Conservation (phyloP, 192 early-diverging fungal species). For the Backusella australiensis region DNA sequence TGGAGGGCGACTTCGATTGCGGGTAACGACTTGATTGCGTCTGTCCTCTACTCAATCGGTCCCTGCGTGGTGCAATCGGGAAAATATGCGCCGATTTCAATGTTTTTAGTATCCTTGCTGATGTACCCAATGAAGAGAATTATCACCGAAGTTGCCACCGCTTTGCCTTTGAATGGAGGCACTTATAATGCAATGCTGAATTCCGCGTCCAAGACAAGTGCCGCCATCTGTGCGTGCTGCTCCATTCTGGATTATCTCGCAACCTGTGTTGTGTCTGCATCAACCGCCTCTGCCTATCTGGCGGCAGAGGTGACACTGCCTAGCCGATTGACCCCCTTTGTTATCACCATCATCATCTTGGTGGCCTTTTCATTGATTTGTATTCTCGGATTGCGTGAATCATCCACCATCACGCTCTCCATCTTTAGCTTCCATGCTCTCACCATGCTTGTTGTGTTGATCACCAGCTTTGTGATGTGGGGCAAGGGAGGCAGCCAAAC, state of each 20-base stretch:
- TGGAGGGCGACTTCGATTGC: constrained; percentile 46
- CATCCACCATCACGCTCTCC: constrained; percentile 43
- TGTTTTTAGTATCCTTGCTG: constrained; percentile 43
- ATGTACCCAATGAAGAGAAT: constrained; percentile 52
- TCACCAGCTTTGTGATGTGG: constrained; percentile 45
- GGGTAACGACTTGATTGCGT: constrained; percentile 54
- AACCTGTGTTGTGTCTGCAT: constrained; percentile 51
- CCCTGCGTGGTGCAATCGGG: constrained; percentile 42
- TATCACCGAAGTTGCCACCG: constrained; percentile 49
- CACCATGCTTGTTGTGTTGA: constrained; percentile 42
- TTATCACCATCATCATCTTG: constrained; percentile 43
- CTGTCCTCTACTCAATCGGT: constrained; percentile 53
- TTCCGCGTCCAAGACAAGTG: constrained; percentile 45
- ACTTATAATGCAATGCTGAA: constrained; percentile 48
- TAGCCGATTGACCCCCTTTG: constrained; percentile 32
- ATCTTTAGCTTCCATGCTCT: constrained; percentile 47
- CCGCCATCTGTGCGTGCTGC: constrained; percentile 45
- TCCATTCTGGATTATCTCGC: constrained; percentile 51
- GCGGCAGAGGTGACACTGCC: constrained; percentile 39
- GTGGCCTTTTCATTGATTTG: constrained; percentile 45
- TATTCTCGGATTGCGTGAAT: constrained; percentile 48
- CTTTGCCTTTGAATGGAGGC: constrained; percentile 57
- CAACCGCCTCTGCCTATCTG: constrained; percentile 50
- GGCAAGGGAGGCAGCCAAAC: constrained; percentile 34
- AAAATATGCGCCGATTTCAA: constrained; percentile 54